phyloP scores from a whole-genome alignment of 495 filamentous ascomycete species.

The Aspergillus conjunctus region DNA sequence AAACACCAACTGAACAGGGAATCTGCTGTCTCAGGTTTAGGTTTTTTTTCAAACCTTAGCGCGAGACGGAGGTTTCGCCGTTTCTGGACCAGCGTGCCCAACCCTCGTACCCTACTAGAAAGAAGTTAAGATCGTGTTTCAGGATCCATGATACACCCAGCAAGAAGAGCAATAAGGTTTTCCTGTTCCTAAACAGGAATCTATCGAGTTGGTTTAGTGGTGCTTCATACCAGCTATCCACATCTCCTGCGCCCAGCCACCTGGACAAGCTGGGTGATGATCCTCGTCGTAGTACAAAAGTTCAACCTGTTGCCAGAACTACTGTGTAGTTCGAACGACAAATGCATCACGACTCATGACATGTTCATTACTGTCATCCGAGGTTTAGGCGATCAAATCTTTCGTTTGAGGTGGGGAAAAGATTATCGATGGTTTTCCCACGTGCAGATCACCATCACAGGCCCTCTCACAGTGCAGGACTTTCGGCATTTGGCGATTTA shows the following conservation, averaged over 20 bases:
- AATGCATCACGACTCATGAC: background rate
- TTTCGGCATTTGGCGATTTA: background rate
- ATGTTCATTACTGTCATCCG: background rate
- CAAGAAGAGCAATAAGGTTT: slow-evolving; percentile 21
- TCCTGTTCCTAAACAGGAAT: slow-evolving; percentile 14
- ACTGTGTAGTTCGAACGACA: background rate
- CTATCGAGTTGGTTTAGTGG: slow-evolving; percentile 11
- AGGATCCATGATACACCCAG: slow-evolving; percentile 4
- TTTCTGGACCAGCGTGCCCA: slow-evolving; percentile 24
- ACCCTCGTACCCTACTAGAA: slow-evolving; percentile 14
- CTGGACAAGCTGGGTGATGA: too few relatives aligned
- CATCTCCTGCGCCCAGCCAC: background rate
- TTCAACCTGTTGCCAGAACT: background rate
- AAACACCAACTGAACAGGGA: slow-evolving; percentile 3
- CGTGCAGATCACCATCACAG: slow-evolving; percentile 8
- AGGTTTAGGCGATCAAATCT: background rate
- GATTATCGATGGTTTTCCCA: background rate
- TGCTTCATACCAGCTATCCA: slow-evolving; percentile 13
- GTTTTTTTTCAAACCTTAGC: slow-evolving; percentile 21
- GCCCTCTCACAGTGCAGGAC: too few relatives aligned
- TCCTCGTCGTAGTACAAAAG: too few relatives aligned
- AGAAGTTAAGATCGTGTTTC: slow-evolving; percentile 18
- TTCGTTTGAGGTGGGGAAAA: background rate
- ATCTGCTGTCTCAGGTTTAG: slow-evolving; percentile 20
- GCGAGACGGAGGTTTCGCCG: slow-evolving; percentile 26